Conservation (phyloP, 1,284 basidiomycete genomes). For the Ustilago tritici region DNA sequence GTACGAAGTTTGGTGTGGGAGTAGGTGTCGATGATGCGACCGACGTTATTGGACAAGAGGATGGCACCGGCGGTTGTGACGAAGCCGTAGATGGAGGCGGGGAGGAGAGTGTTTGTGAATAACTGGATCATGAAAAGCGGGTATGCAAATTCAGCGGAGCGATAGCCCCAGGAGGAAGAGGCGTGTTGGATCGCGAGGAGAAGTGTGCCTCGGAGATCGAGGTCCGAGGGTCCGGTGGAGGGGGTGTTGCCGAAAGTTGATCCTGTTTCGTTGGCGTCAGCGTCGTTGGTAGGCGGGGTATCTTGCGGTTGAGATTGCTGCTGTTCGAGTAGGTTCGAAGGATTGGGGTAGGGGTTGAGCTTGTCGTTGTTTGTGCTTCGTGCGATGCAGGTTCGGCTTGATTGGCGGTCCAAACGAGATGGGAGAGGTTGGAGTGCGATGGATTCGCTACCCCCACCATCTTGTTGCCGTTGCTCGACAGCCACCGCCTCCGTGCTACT, state of each 20-base stretch:
- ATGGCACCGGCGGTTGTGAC: slow-evolving; percentile 71
- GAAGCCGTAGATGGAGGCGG: slow-evolving; percentile 74
- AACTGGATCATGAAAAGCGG: slow-evolving; percentile 73
- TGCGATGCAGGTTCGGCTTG: slow-evolving; percentile 15
- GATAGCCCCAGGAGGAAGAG: slow-evolving; percentile 72
- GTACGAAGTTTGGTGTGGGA: slow-evolving; percentile 69
- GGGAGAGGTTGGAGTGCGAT: slow-evolving; percentile 19
- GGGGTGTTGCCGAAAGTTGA: slow-evolving; percentile 23
- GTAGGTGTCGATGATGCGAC: slow-evolving; percentile 72
- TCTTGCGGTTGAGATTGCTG: slow-evolving; percentile 3
- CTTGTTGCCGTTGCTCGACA: neutral
- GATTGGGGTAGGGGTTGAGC: neutral
- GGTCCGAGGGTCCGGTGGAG: slow-evolving; percentile 27
- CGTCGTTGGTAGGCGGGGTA: neutral
- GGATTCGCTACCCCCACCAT: neutral
- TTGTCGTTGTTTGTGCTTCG: neutral
- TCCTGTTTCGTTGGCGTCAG: slow-evolving; percentile 4
- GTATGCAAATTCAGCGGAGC: slow-evolving; percentile 73
- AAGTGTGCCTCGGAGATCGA: slow-evolving; percentile 39
- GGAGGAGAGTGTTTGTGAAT: slow-evolving; percentile 73
- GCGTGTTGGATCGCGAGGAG: slow-evolving; percentile 57
- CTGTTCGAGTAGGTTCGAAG: too few species aligned
- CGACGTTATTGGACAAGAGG: slow-evolving; percentile 72
- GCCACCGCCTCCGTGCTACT: neutral
- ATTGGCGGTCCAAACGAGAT: slow-evolving; percentile 1